Evolutionary conservation across 306 rosid genomes (phyloP).

Genomic region (Fagus sylvatica): DNA sequence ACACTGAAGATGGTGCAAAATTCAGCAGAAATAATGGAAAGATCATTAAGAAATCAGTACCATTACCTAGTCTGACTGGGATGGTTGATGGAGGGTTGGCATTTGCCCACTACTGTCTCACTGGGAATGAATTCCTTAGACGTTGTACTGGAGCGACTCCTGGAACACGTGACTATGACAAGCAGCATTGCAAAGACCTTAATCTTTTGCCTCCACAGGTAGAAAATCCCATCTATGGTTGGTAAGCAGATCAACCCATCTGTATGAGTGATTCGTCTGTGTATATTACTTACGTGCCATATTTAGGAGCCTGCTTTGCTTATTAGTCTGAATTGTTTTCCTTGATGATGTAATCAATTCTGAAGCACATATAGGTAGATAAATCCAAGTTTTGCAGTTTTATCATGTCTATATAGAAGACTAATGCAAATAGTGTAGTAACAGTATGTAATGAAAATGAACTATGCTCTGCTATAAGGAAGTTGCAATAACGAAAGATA

Average conservation of each 20-base stretch:
- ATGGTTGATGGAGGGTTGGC: constrained; percentile 90
- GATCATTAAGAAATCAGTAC: constrained; percentile 42
- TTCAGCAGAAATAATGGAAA: constrained; percentile 30
- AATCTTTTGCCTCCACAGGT: constrained; percentile 80
- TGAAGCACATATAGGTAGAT: background rate
- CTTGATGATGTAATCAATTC: constrained; percentile 12
- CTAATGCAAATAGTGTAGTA: background rate
- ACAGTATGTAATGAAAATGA: background rate
- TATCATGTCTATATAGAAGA: constrained; percentile 6
- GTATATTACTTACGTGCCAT: constrained; percentile 30
- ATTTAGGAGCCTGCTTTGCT: constrained; percentile 35
- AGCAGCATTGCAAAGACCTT: constrained; percentile 88
- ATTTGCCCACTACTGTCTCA: constrained; percentile 87
- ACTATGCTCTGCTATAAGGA: background rate
- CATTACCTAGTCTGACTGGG: constrained; percentile 60
- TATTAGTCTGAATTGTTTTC: constrained; percentile 23
- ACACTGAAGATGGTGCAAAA: constrained; percentile 34
- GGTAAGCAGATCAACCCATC: constrained; percentile 47
- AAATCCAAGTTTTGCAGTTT: constrained; percentile 27
- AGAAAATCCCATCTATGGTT: constrained; percentile 87
- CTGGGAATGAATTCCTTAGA: constrained; percentile 87
- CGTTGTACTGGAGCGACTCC: constrained; percentile 88
- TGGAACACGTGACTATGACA: constrained; percentile 82
- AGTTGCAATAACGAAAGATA: background rate
- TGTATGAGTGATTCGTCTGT: constrained; percentile 28